A percentile compares a stretch with the other conserved stretches of the same genome.
Evolutionary conservation across 768 basidiomycete genomes (phyloP).

Genomic region (Austroboletus eburneus): DNA sequence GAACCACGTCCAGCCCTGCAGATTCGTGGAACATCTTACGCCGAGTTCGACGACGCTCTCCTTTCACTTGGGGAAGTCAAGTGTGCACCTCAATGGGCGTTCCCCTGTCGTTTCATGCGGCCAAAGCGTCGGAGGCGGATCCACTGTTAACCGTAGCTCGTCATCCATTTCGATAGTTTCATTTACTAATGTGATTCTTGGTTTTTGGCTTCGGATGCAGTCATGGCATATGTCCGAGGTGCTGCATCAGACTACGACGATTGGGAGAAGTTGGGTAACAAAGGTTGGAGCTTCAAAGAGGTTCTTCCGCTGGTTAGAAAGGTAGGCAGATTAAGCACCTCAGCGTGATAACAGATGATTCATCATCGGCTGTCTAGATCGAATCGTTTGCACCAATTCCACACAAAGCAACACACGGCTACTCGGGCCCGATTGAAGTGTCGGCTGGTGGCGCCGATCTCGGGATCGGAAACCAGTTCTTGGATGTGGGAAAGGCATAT

Average conservation of each 20-base stretch:
- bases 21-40: conserved; percentile 11
- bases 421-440: conserved; percentile 30
- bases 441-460: conserved; percentile 12
- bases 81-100: conserved; percentile 13
- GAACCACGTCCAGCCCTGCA: conserved; percentile 19
- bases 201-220: conserved; percentile 6
- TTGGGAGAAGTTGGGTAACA: conserved; percentile 21
- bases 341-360: no score
- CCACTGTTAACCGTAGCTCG: conserved; percentile 29
- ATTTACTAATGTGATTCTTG: not conserved
- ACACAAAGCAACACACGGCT: conserved; percentile 32
- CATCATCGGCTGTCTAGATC: not conserved
- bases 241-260: conserved; percentile 28
- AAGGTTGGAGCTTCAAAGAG: conserved; percentile 24
- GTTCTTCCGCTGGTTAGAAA: conserved; percentile 26
- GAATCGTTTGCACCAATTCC: conserved; percentile 34
- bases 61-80: conserved; percentile 9
- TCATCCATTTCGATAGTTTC: not conserved
- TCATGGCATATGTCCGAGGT: conserved; percentile 20
- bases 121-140: conserved; percentile 52
- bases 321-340: conserved; percentile 4
- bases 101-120: conserved; percentile 3
- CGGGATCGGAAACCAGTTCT: conserved; percentile 37
- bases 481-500: conserved; percentile 42
- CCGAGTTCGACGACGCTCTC: conserved; percentile 17